Base-by-base conservation (phyloP, 257 asterid species). In the Thymus quinquecostatus region DNA sequence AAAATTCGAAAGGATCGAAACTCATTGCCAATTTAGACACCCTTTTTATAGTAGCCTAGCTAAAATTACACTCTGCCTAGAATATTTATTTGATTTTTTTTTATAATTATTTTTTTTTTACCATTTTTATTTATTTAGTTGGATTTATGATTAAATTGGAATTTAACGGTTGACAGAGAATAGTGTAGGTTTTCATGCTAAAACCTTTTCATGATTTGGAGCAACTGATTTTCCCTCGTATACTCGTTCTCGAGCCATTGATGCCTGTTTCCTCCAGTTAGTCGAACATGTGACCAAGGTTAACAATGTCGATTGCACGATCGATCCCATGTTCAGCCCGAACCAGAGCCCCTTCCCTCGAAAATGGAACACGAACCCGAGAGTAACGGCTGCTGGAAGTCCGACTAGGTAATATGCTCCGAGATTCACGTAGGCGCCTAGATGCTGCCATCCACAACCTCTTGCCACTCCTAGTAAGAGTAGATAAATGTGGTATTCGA, bases 391-490 rank as follows among this genome's bases (percentile, higher is more conserved):
- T 21, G 70, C 71, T 0, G 96, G 96, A 5, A 88, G 69, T 27
- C 86, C 96, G 7, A 83, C 84, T 0, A 88, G 59, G 74, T 86
- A 86, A 65, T 64, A 88, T 10, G 89, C 82, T 3, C 85, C 87
- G 0, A 88, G 84, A 68, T 88, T 86, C 51, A 88, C 86, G 12
- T 84, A 88, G 7, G 92, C 96, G 10, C 92, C 96, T 2, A 86
- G 36, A 74, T 83, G 85, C 75, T 86, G 92, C 90, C 92, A 85
- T 34, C 96, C 92, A 7, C 88, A 71, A 44, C 96, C 92, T 82
- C 92, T 83, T 10, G 88, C 89, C 43, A 86, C 86, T 30, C 92
- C 95, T 84, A 80, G 7, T 9, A 43, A 4, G 40, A 36, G 3
- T 3, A 36, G 21, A 21, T 21, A 36, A 36, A 6, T 36, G 40